Base-by-base conservation (phyloP, 2,329 filamentous ascomycete genomes). In the Cordyceps militaris region DNA sequence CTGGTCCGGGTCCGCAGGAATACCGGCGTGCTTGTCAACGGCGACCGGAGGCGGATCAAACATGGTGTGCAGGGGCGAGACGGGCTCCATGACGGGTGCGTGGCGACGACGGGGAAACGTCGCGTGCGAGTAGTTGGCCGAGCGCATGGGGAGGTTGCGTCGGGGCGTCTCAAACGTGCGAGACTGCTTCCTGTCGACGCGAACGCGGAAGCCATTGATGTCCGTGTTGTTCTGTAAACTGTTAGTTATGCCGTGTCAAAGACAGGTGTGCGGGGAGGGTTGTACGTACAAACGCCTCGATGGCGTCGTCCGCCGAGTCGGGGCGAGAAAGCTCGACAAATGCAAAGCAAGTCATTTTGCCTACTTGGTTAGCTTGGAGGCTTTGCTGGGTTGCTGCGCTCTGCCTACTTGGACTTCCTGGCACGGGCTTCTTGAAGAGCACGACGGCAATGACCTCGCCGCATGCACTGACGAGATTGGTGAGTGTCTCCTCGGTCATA, bases 281-380 rank as follows among this genome's bases (percentile, higher is more conserved):
- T 44, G 5, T 21, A 67, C 73, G 70, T 67, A 77, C 76, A 59
- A 72, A 61, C 11, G 62, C 60, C 30, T 63, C 61, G 13, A 76
- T 67, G 0, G 74, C 72, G 23, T 67, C 57, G 19, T 75, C 73
- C 7, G 72, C 71, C 38, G 68, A 63, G 56, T 75, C 69, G 4
- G 69, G 67, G 3, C 68, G 68, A 3, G 59, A 61, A 52, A 74
- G 78, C 62, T 77, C 74, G 4, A 78, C 67, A 51, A 74, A 74
- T 1, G 67, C 71, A 56, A 69, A 73, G 11, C 65, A 65, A 21
- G 61, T 64, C 13, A 58, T 59, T 14, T 57, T 51, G n/a, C 46
- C 67, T 65, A 40, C 19, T 23, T 13, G 13, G 26, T 67, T 48
- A 67, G 63, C 40, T 61, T 23, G 24, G 13, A 55, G 28, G n/a